phyloP scores from a whole-genome alignment of 768 basidiomycete species.

The Candolleomyces eurysporus region DNA sequence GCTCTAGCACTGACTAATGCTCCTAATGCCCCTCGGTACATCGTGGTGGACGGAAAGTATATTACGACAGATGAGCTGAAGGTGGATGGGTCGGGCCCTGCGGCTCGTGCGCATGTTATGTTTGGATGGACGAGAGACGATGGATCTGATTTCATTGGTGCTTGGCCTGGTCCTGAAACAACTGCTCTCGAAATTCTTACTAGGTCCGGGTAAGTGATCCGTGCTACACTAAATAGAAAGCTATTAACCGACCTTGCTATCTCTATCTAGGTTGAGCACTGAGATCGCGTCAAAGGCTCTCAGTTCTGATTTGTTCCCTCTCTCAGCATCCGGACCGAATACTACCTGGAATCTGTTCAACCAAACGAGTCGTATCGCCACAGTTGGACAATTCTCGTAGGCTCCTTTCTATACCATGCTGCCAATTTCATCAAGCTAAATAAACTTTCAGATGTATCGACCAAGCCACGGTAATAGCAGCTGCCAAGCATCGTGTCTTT shows the following conservation, averaged over 20 bases:
- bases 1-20: slow-evolving; percentile 35
- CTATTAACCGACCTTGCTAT: neutral
- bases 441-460: slow-evolving; percentile 33
- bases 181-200: slow-evolving; percentile 15
- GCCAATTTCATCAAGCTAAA: neutral
- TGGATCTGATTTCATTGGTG: slow-evolving; percentile 44
- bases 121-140: slow-evolving; percentile 53
- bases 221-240: neutral
- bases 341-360: slow-evolving; percentile 44
- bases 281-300: slow-evolving; percentile 13
- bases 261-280: slow-evolving; percentile 10
- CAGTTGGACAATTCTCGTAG: slow-evolving; percentile 43
- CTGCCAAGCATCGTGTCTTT: slow-evolving; percentile 39
- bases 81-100: slow-evolving; percentile 36
- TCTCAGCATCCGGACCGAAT: slow-evolving; percentile 32
- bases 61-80: slow-evolving; percentile 37
- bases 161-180: slow-evolving; percentile 16
- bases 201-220: slow-evolving; percentile 18
- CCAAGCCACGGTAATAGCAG: slow-evolving; percentile 46
- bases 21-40: slow-evolving; percentile 35
- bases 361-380: slow-evolving; percentile 41
- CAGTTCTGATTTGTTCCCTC: slow-evolving; percentile 37
- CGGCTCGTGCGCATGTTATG: slow-evolving; percentile 43
- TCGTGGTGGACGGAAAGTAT: slow-evolving; percentile 49
- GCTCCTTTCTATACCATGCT: neutral